phyloP scores from a whole-genome alignment of 768 basidiomycete species.

The Galerina sulciceps region DNA sequence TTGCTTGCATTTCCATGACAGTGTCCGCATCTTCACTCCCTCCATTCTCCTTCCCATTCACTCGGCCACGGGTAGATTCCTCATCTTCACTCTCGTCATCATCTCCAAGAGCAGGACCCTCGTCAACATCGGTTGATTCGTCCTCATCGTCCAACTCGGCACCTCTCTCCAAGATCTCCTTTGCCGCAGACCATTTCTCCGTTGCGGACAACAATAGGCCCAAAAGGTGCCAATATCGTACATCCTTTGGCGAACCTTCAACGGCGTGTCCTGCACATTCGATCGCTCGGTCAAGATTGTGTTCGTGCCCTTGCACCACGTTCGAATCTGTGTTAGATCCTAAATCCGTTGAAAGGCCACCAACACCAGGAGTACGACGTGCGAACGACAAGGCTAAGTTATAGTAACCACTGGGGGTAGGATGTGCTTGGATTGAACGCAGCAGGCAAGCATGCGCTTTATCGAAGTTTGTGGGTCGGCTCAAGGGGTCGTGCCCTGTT shows the following conservation, averaged over 20 bases:
- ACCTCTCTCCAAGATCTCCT: constrained; percentile 79
- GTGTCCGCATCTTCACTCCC: constrained; percentile 10
- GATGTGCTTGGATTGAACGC: constrained; percentile 47
- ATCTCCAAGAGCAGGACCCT: constrained; percentile 11
- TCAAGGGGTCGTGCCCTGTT: constrained; percentile 67
- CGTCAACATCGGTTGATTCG: constrained; percentile 3
- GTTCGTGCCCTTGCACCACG: not conserved
- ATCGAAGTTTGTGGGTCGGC: constrained; percentile 61
- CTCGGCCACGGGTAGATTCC: not conserved
- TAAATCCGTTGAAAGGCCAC: not conserved
- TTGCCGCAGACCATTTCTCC: constrained; percentile 81
- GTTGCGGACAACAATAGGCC: constrained; percentile 79
- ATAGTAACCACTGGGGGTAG: constrained; percentile 67
- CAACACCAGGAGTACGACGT: constrained; percentile 36
- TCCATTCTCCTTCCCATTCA: constrained; percentile 1
- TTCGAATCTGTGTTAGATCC: not conserved
- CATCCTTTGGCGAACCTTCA: constrained; percentile 61
- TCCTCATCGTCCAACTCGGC: constrained; percentile 32
- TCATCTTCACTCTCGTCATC: constrained; percentile 9
- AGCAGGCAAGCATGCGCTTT: constrained; percentile 57
- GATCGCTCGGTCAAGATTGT: constrained; percentile 50
- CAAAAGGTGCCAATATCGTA: constrained; percentile 91
- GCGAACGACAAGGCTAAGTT: constrained; percentile 81
- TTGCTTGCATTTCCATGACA: constrained; percentile 6
- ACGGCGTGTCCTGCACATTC: constrained; percentile 72